phyloP scores from a whole-genome alignment of 129 eudicot genomes.

The Lactuca saligna region DNA sequence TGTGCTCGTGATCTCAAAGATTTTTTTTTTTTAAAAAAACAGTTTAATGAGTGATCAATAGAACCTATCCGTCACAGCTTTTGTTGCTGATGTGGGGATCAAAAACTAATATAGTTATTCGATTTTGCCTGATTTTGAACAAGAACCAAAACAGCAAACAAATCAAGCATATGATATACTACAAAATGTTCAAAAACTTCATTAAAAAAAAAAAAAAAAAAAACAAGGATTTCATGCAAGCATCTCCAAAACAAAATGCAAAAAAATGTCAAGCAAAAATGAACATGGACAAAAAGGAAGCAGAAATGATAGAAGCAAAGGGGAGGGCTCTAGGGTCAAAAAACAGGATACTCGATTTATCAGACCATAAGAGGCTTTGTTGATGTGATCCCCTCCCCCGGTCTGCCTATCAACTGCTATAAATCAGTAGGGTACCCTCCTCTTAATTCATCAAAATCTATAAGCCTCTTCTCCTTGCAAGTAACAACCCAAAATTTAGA shows the following conservation, averaged over 20 bases:
- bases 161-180: not conserved
- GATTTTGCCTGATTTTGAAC: not conserved
- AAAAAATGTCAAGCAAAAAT: not conserved
- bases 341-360: constrained; percentile 18
- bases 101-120: not conserved
- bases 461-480: constrained; percentile 21
- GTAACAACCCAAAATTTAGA: constrained; percentile 46
- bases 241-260: constrained; percentile 11
- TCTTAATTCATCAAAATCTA: constrained; percentile 10
- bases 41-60: too few species aligned
- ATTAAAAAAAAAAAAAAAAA: constrained; percentile 1
- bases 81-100: not conserved
- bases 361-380: too few species aligned
- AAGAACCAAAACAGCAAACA: not conserved
- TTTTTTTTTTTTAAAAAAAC: too few species aligned
- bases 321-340: constrained; percentile 8
- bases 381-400: too few species aligned
- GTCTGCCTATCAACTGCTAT: constrained; percentile 4
- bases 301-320: too few species aligned
- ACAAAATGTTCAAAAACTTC: constrained; percentile 19
- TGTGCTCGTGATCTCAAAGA: too few species aligned
- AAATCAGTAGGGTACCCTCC: not conserved
- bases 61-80: too few species aligned
- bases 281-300: not conserved
- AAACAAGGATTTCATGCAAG: constrained; percentile 17